Base-by-base conservation (phyloP, 208 protist genomes). In the Hexamita inflata region DNA sequence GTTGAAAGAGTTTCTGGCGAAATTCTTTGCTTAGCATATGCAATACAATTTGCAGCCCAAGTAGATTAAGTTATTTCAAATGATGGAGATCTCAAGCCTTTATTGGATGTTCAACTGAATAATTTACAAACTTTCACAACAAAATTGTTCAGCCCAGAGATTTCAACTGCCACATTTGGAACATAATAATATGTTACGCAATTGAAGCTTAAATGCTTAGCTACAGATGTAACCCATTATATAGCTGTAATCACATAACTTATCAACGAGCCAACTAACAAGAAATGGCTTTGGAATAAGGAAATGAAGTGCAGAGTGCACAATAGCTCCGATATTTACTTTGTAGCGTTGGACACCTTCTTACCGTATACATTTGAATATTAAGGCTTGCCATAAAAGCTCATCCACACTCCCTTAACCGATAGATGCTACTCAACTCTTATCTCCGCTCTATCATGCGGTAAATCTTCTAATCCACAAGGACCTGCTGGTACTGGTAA, bases 401-500 rank as follows among this genome's bases (percentile, higher is more conserved):
- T 86, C 26, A 83, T 87, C 15, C 75, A 83, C 61, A 86, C 84
- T 45, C 81, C 82, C 24, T 78, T 87, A 30, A 86, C 84, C 30
- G 64, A 77, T 60, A 67, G 79, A 7, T 80, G 75, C 59, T 85
- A 84, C 66, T 53, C 67, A 19, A 84, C 81, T 19, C 66, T 84
- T 24, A 80, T 61, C 0, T 75, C 73, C 26, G 82, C 82, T n/a
- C 42, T 85, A 30, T 45, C 80, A 7, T 58, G 84, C n/a, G 1
- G 30, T 0, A 57, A 84, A 45, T 77, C 78, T 26, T 77, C 78
- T 13, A 86, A 89, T 26, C 93, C 92, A 0, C 85, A 88, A 26
- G 92, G 92, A 15, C 92, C 92, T 38, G 93, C 92, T 28, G 92
- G 91, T 59, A 95, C 92, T 26, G 93, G 93, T 57, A 96, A 96